These are phyloP conservation scores for Pichia scutulata DNA, from an alignment of 805 yeast species.

Conservation along the genomic window DNA sequence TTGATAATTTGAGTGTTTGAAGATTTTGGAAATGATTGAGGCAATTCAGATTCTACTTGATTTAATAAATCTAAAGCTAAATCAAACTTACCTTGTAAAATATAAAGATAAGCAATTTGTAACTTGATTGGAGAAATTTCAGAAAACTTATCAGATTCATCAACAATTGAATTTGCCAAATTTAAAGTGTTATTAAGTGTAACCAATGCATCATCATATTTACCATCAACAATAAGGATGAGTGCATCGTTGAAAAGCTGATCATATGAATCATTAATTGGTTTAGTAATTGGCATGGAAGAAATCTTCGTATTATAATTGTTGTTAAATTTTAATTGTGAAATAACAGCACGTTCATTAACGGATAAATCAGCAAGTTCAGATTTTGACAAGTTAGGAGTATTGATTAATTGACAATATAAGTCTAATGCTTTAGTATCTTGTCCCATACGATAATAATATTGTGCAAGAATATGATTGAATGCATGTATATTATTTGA, in stretches of 20 bases:
- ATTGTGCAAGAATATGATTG: constrained; percentile 46
- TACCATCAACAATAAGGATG: constrained; percentile 36
- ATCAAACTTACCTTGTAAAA: constrained; percentile 28
- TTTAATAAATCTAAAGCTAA: constrained; percentile 33
- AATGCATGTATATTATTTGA: constrained; percentile 30
- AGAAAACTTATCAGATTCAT: constrained; percentile 37
- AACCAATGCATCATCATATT: constrained; percentile 33
- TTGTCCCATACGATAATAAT: constrained; percentile 41
- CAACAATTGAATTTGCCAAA: constrained; percentile 34
- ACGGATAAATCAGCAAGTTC: constrained; percentile 47
- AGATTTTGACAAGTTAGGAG: constrained; percentile 25
- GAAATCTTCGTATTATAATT: constrained; percentile 1
- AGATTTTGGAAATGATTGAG: constrained; percentile 23
- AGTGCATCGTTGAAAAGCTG: constrained; percentile 52
- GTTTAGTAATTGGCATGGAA: constrained; percentile 10
- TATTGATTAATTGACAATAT: constrained; percentile 35
- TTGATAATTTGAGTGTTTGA: constrained; percentile 32
- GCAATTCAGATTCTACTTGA: constrained; percentile 21
- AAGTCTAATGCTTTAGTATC: constrained; percentile 37
- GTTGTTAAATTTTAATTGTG: constrained; percentile 32
- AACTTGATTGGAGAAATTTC: constrained; percentile 56
- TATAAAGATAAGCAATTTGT: constrained; percentile 51
- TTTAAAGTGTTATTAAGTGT: constrained; percentile 39
- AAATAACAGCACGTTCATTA: constrained; percentile 61
- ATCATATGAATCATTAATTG: constrained; percentile 38